Percentiles rank a stretch among this genome's conserved stretches.
These are phyloP conservation scores for Eucalyptus regnans DNA, from an alignment of 345 rosid genomes.

Conservation along the genomic window DNA sequence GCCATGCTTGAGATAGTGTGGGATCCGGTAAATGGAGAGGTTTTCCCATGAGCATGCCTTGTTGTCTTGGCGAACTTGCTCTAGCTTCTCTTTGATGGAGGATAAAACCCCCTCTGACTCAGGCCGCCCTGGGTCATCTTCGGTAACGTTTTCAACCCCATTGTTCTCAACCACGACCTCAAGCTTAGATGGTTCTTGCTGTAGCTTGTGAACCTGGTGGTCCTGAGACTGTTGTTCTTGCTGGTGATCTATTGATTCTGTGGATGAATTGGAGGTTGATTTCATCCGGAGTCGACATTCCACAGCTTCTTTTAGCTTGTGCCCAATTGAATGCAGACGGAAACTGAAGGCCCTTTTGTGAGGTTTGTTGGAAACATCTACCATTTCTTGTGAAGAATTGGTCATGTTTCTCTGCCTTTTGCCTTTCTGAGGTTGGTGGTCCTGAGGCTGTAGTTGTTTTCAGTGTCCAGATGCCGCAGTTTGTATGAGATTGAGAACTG, in stretches of 20 bases:
- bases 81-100: slow-evolving; percentile 44
- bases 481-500: too few species aligned
- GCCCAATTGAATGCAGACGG: not conserved
- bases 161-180: slow-evolving; percentile 8
- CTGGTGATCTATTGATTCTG: not conserved
- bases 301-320: slow-evolving; percentile 51
- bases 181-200: slow-evolving; percentile 7
- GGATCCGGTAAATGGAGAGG: slow-evolving; percentile 38
- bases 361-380: slow-evolving; percentile 41
- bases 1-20: not conserved
- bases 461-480: too few species aligned
- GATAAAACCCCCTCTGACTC: slow-evolving; percentile 58
- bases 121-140: slow-evolving; percentile 10
- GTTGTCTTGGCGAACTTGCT: slow-evolving; percentile 53
- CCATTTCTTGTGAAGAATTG: slow-evolving; percentile 15
- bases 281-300: slow-evolving; percentile 22
- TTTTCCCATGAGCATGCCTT: slow-evolving; percentile 42
- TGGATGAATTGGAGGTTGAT: not conserved
- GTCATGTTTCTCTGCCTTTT: not conserved
- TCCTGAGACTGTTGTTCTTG: not conserved
- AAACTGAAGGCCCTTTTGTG: not conserved
- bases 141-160: not conserved
- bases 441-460: too few species aligned
- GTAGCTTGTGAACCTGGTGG: slow-evolving; percentile 5
- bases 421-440: too few species aligned